Conservation (phyloP, 169 alveolate species). For the Plasmodium cynomolgi region DNA sequence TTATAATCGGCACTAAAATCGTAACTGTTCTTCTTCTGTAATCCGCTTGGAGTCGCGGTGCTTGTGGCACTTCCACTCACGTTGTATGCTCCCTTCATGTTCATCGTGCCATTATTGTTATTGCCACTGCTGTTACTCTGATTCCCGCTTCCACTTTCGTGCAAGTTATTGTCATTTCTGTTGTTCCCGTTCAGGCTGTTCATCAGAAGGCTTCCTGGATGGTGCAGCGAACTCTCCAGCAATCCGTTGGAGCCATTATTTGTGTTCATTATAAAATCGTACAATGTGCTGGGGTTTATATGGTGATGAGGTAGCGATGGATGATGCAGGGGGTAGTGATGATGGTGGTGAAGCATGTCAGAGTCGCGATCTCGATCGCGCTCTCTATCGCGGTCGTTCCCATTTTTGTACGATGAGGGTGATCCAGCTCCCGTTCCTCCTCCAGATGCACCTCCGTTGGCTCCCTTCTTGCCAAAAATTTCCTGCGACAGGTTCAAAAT, state of each 20-base stretch:
- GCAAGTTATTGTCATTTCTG: neutral
- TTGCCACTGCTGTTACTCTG: neutral
- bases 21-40: constrained; percentile 35
- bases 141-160: neutral
- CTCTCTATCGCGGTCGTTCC: neutral
- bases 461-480: constrained; percentile 27
- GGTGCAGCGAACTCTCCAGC: constrained; percentile 27
- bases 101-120: neutral
- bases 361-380: neutral
- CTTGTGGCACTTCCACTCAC: neutral
- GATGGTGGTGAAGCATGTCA: neutral
- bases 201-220: neutral
- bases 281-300: constrained; percentile 41
- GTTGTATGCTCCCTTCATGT: neutral
- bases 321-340: neutral
- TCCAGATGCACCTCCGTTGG: neutral
- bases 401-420: neutral
- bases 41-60: neutral
- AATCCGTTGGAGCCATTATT: constrained; percentile 5
- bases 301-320: neutral
- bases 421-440: neutral
- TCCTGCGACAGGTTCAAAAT: constrained; percentile 57
- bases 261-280: constrained; percentile 58
- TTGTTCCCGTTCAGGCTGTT: neutral
- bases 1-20: constrained; percentile 50